Evolutionary conservation across 2,329 filamentous ascomycete species (phyloP), one percentile per base, ranked within the genome.

Genomic region (Clarireedia sp.): DNA sequence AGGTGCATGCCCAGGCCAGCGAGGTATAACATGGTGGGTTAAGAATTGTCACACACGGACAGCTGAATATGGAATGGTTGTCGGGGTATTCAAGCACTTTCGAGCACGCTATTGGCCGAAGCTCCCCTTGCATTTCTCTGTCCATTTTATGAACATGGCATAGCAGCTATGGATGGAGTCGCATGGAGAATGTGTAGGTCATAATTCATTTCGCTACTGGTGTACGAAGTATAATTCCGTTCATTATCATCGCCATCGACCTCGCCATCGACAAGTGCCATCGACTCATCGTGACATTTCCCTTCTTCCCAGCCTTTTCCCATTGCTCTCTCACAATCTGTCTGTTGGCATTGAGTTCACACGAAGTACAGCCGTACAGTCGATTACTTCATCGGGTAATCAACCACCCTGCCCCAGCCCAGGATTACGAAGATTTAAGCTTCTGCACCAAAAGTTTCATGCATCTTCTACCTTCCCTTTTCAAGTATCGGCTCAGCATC

Each of bases 381-480:
- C 44, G 36, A 50, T 50, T 50, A n/a, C 48, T 17, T 38, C 21
- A 50, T 50, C 14, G 16, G 40, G 48, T 14, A 26, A 26, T 40
- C 23, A 33, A 44, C 40, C 33, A 17, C 38, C 41, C 24, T 21
- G 38, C 14, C 24, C 14, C 41, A 29, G 10, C 43, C 33, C 33
- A 48, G 47, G 51, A 36, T 54, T 53, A 48, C 37, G 37, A 14
- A 29, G 46, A 54, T 48, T 38, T 54, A 38, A 48, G 29, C 29
- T 48, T 38, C 47, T 38, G 21, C 51, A 17, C 46, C 21, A 48
- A 19, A 48, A 48, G 51, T 54, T 54, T 48, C 43, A 53, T 54
- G 33, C 43, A 48, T 48, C 6, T 47, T 47, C 21, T 33, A 46
- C 38, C 50, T 52, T 41, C 16, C 17, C 14, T 48, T 33, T 40